phyloP scores from a whole-genome alignment of 192 early-diverging fungal genomes.

The Umbelopsis isabellina region DNA sequence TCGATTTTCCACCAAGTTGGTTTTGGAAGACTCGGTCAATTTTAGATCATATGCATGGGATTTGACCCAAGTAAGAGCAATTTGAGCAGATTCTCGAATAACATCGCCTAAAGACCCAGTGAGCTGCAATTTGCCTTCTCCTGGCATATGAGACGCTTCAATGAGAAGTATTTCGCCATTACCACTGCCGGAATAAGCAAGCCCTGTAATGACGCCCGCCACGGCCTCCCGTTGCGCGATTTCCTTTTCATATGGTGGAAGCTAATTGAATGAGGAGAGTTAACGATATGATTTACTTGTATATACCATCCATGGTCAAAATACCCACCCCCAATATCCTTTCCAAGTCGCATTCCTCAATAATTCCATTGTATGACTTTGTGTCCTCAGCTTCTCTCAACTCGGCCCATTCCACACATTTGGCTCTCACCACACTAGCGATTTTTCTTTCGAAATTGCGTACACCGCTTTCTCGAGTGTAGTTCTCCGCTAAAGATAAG shows the following conservation, averaged over 20 bases:
- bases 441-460: constrained; percentile 75
- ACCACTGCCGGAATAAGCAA: constrained; percentile 79
- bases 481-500: constrained; percentile 64
- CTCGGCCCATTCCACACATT: constrained; percentile 71
- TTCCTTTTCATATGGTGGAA: constrained; percentile 68
- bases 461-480: constrained; percentile 84
- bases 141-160: constrained; percentile 78
- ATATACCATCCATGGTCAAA: background rate
- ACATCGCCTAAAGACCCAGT: constrained; percentile 83
- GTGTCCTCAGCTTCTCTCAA: constrained; percentile 46
- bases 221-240: constrained; percentile 62
- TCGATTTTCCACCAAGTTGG: constrained; percentile 55
- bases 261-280: constrained; percentile 22
- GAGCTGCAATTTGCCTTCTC: constrained; percentile 66
- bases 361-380: constrained; percentile 45
- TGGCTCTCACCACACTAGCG: constrained; percentile 66
- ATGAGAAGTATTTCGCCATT: constrained; percentile 78
- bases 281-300: background rate
- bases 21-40: constrained; percentile 43
- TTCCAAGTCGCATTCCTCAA: constrained; percentile 54
- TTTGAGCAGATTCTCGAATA: constrained; percentile 81
- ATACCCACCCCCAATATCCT: constrained; percentile 66
- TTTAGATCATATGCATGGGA: constrained; percentile 64
- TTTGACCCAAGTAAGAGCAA: constrained; percentile 81
- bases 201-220: constrained; percentile 82